These are phyloP conservation scores for Zancudomyces culisetae DNA, from an alignment of 371 early-diverging fungal genomes.

Conservation along the genomic window DNA sequence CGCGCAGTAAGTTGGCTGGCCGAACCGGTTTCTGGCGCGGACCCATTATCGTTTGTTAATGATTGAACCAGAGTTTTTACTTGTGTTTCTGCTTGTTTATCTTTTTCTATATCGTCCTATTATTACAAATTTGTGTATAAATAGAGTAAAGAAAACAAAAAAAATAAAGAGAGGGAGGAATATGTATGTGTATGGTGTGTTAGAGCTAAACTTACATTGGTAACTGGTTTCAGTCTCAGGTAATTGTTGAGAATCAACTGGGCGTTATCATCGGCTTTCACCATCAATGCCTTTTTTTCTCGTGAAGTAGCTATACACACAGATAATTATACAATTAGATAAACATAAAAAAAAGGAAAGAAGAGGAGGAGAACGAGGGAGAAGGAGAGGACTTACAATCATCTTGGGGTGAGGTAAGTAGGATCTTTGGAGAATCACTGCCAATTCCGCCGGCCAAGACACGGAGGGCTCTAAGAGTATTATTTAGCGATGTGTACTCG, in stretches of 20 bases:
- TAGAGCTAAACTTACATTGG: background rate
- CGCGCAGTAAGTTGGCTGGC: background rate
- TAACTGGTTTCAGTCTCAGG: background rate
- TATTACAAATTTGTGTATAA: too few relatives aligned
- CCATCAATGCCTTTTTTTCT: too few relatives aligned
- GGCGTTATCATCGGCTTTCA: conserved; percentile 10
- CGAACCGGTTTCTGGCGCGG: background rate
- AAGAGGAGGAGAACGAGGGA: background rate
- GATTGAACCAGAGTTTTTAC: conserved; percentile 1
- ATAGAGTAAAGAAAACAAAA: too few relatives aligned
- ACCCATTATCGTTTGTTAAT: background rate
- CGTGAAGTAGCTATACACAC: too few relatives aligned
- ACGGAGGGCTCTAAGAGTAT: conserved; percentile 10
- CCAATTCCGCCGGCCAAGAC: conserved; percentile 3
- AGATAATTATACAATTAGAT: background rate
- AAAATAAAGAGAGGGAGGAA: too few relatives aligned
- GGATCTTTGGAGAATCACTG: too few relatives aligned
- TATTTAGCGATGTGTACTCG: conserved; percentile 9
- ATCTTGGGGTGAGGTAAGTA: too few relatives aligned
- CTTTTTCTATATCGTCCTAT: conserved; percentile 1
- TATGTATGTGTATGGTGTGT: too few relatives aligned
- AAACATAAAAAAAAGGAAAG: background rate
- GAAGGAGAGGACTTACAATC: conserved; percentile 1
- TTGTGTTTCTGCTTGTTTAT: background rate
- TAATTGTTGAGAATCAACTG: conserved; percentile 2